Evolutionary conservation across 2,329 filamentous ascomycete genomes (phyloP), one percentile per base, ranked within the genome.

Genomic region (Gaeumannomyces sp.): DNA sequence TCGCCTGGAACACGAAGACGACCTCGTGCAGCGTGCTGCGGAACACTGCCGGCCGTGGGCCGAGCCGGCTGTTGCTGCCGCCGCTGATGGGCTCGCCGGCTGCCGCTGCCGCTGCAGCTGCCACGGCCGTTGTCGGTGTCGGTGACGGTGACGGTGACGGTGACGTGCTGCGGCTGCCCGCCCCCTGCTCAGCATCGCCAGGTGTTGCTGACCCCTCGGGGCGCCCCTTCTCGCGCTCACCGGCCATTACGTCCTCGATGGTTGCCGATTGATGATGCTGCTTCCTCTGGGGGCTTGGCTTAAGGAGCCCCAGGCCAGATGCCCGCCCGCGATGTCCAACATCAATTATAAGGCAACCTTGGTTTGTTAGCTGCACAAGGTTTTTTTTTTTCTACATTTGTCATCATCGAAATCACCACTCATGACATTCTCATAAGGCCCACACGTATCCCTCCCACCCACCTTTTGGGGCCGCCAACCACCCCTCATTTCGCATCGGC

Each of bases 1-100:
- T 90, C 13, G 86, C 85, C 56, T 86, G 87, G 25, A 87, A 72
- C 22, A 90, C 84, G 70, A 90, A 90, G 2, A 87, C 75, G 53
- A 85, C 79, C 76, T 90, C 88, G 70, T 89, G 84, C 2, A 84
- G 64, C 0, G 85, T 88, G 58, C 80, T 87, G 58, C 75, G 81
- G 78, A 91, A 90, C 74, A 84, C 88, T 69, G 75, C 79, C 35
- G 85, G 85, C 11, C 85, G 78, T 50, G 69, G 68, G 22, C 75
- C 76, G 59, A 75, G 61, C 35, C 60, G 13, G 31, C 60, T 50
- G 2, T 25, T 25, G 60, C n/a, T 16, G 29, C 16, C 6, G 38
- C 59, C 29, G 25, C n/a, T 11, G 56, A 11, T 58, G 57, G 57
- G 57, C 25, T 19, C 29, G 7, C 8, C 45, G 19, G 22, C n/a